Conservation (phyloP, 345 rosid species). For the Cardamine chenopodiifolia region DNA sequence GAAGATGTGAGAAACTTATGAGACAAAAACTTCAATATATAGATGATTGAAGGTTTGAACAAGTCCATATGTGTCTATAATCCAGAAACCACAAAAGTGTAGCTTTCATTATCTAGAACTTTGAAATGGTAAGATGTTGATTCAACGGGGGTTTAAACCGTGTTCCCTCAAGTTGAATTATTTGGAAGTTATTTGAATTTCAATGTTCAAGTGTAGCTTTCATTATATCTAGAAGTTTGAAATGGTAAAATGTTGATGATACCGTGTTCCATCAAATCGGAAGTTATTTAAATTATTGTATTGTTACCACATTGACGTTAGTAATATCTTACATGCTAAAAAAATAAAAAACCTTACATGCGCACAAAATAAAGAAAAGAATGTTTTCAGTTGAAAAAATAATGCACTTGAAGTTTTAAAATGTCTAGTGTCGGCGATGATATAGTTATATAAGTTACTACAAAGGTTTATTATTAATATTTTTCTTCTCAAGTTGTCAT, state of each 20-base stretch:
- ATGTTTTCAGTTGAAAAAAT: not conserved
- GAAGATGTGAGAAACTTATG: slow-evolving; percentile 13
- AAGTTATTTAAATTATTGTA: slow-evolving; percentile 1
- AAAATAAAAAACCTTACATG: too few relatives aligned
- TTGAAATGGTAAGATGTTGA: slow-evolving; percentile 8
- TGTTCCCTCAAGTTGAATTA: not conserved
- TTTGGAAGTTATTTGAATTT: not conserved
- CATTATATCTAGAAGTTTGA: slow-evolving; percentile 14
- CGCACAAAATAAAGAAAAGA: not conserved
- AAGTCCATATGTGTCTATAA: not conserved
- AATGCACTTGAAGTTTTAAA: slow-evolving; percentile 13
- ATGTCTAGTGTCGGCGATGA: not conserved
- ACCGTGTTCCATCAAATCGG: not conserved
- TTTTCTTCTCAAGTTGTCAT: not conserved
- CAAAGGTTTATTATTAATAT: not conserved
- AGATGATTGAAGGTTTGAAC: slow-evolving; percentile 15
- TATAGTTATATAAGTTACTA: not conserved
- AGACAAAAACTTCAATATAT: slow-evolving; percentile 3
- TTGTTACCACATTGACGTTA: not conserved
- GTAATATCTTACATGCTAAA: not conserved
- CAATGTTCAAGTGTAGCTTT: slow-evolving; percentile 4
- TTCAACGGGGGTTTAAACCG: not conserved
- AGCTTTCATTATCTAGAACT: not conserved
- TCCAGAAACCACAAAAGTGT: not conserved
- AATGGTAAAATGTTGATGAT: slow-evolving; percentile 20